phyloP scores from a whole-genome alignment of 768 basidiomycete species.

The Baorangia bicolor region DNA sequence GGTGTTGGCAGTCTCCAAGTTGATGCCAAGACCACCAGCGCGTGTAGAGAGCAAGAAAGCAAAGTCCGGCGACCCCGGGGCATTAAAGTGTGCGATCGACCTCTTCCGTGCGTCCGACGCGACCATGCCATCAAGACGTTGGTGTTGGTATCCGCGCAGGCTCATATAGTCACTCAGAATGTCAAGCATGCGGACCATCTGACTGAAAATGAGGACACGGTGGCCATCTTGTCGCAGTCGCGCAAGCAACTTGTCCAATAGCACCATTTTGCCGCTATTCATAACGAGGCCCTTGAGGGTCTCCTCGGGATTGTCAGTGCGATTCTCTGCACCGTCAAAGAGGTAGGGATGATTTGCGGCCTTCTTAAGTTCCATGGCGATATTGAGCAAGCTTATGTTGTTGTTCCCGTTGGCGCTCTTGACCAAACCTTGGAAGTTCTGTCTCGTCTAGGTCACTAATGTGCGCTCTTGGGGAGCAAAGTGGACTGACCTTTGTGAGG shows the following conservation, averaged over 20 bases:
- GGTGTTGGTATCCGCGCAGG: conserved; percentile 86
- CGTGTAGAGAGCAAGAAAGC: conserved; percentile 96
- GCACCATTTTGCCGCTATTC: conserved; percentile 98
- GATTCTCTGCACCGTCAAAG: conserved; percentile 90
- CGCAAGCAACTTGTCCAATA: conserved; percentile 94
- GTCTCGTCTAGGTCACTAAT: conserved; percentile 6
- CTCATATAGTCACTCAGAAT: conserved; percentile 97
- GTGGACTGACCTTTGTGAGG: conserved; percentile 68
- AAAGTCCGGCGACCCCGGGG: conserved; percentile 90
- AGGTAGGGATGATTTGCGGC: conserved; percentile 97
- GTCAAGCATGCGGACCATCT: conserved; percentile 99
- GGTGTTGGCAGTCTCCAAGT: conserved; percentile 97
- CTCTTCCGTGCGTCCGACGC: conserved; percentile 91
- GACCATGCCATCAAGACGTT: conserved; percentile 94
- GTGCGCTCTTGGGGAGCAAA: not conserved
- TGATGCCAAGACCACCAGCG: conserved; percentile 97
- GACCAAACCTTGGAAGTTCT: conserved; percentile 93
- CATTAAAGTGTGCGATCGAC: conserved; percentile 96
- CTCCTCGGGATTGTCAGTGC: conserved; percentile 67
- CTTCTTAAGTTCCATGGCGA: conserved; percentile 99
- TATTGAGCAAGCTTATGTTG: conserved; percentile 95
- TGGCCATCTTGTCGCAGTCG: conserved; percentile 90
- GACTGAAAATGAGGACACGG: conserved; percentile 97
- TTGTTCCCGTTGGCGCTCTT: conserved; percentile 87
- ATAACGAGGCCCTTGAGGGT: conserved; percentile 94